Evolutionary conservation across 2,329 filamentous ascomycete species (phyloP).

Genomic region (Exserohilum turcica): DNA sequence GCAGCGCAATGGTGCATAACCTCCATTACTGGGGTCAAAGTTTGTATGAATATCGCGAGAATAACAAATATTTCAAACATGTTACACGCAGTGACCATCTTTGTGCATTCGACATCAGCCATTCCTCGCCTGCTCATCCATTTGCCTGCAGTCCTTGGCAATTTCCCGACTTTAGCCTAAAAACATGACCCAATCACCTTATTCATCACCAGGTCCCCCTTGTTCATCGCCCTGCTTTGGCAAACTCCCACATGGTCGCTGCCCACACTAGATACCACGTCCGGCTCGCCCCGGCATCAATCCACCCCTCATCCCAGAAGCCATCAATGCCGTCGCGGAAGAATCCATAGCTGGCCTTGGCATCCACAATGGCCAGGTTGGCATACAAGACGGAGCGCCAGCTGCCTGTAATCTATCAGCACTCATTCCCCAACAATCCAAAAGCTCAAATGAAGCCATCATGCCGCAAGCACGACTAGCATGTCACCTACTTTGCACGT

Average conservation of each 20-base stretch:
- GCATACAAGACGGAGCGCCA: slow-evolving; percentile 87
- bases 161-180: too few relatives aligned
- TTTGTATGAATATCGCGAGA: not conserved
- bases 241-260: slow-evolving; percentile 32
- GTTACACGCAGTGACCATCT: not conserved
- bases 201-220: too few relatives aligned
- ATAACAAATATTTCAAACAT: not conserved
- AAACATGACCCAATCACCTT: not conserved
- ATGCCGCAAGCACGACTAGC: too few relatives aligned
- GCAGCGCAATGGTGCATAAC: not conserved
- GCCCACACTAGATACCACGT: slow-evolving; percentile 44
- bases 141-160: too few relatives aligned
- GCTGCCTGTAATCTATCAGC: slow-evolving; percentile 58
- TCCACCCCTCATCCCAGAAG: slow-evolving; percentile 61
- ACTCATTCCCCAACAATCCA: not conserved
- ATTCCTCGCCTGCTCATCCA: not conserved
- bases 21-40: too few relatives aligned
- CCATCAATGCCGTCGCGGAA: slow-evolving; percentile 70
- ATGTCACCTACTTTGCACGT: slow-evolving; percentile 2
- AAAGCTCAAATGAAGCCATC: too few relatives aligned
- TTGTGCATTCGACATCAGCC: too few relatives aligned
- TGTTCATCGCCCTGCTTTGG: slow-evolving; percentile 4
- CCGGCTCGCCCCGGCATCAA: slow-evolving; percentile 74
- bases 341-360: slow-evolving; percentile 71
- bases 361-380: slow-evolving; percentile 79